These are phyloP conservation scores for Chlamydomonas schloesseri DNA, from an alignment of 139 green algal species.

Conservation along the genomic window DNA sequence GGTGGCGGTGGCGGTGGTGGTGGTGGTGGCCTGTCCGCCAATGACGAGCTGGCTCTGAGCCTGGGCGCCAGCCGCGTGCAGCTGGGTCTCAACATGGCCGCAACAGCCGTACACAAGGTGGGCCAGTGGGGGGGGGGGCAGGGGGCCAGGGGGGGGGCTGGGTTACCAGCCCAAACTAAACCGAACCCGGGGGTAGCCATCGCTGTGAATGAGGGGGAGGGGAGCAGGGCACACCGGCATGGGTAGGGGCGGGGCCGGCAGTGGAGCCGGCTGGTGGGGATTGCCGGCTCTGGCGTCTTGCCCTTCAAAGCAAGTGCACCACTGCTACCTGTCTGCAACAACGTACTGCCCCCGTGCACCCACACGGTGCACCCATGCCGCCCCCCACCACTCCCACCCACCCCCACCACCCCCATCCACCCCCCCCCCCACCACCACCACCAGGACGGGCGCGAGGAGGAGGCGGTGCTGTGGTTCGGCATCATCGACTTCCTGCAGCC, in stretches of 20 bases:
- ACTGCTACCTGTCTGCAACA: too few relatives aligned
- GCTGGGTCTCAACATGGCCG: conserved; percentile 79
- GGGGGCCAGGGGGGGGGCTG: not conserved
- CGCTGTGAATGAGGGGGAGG: not conserved
- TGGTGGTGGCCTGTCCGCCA: conserved; percentile 20
- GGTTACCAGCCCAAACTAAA: too few relatives aligned
- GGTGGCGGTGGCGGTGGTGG: too few relatives aligned
- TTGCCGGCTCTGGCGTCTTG: too few relatives aligned
- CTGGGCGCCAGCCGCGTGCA: conserved; percentile 48
- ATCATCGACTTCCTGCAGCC: conserved; percentile 92
- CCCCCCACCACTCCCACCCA: not conserved
- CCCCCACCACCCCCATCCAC: not conserved
- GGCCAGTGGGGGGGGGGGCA: not conserved
- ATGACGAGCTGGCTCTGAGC: conserved; percentile 38
- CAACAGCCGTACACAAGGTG: conserved; percentile 49
- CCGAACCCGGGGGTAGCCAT: too few relatives aligned
- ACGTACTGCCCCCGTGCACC: too few relatives aligned
- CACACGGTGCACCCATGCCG: not conserved
- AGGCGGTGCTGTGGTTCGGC: conserved; percentile 91
- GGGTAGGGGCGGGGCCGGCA: not conserved
- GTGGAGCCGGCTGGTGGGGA: not conserved
- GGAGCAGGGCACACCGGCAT: too few relatives aligned
- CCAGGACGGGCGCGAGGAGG: conserved; percentile 48
- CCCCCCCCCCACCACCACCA: not conserved
- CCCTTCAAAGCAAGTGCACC: too few relatives aligned